Conservation (phyloP, 2,329 filamentous ascomycete species). For the Leptosphaerulina australis region DNA sequence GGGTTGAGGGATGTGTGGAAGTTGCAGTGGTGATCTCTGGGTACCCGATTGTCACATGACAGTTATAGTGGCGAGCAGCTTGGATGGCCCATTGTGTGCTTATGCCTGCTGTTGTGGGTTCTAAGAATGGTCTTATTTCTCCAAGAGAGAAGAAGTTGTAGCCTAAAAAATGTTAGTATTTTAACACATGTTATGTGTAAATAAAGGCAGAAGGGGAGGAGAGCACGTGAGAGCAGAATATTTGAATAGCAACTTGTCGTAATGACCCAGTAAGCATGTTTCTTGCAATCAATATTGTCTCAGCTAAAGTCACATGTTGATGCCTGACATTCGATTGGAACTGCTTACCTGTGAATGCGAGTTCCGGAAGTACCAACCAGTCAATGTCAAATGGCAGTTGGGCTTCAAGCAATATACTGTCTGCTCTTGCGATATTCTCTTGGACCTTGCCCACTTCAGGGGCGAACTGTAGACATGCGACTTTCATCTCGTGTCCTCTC, state of each 20-base stretch:
- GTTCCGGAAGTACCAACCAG: constrained; percentile 74
- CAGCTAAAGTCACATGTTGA: constrained; percentile 4
- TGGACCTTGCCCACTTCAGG: constrained; percentile 72
- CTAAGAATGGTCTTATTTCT: constrained; percentile 72
- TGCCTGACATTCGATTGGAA: not conserved
- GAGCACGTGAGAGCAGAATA: not conserved
- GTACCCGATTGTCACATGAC: constrained; percentile 73
- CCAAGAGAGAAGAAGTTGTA: constrained; percentile 77
- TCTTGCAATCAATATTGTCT: too few relatives aligned
- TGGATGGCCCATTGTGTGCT: constrained; percentile 73
- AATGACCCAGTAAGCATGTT: too few relatives aligned
- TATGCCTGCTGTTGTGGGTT: constrained; percentile 68
- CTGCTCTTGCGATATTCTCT: constrained; percentile 72
- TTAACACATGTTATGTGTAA: not conserved
- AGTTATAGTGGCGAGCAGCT: constrained; percentile 69
- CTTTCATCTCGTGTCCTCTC: constrained; percentile 60
- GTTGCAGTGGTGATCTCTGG: constrained; percentile 61
- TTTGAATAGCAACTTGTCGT: too few relatives aligned
- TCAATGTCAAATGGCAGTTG: constrained; percentile 58
- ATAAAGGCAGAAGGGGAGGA: too few relatives aligned
- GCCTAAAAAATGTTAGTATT: constrained; percentile 53
- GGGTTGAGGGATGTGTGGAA: constrained; percentile 33
- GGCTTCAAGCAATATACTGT: constrained; percentile 65
- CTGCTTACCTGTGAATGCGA: constrained; percentile 71
- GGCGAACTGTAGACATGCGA: constrained; percentile 74